Percentiles rank a stretch among this genome's conserved stretches.
Evolutionary conservation across 148 eudicot species (phyloP).

Genomic region (Simmondsia chinensis): DNA sequence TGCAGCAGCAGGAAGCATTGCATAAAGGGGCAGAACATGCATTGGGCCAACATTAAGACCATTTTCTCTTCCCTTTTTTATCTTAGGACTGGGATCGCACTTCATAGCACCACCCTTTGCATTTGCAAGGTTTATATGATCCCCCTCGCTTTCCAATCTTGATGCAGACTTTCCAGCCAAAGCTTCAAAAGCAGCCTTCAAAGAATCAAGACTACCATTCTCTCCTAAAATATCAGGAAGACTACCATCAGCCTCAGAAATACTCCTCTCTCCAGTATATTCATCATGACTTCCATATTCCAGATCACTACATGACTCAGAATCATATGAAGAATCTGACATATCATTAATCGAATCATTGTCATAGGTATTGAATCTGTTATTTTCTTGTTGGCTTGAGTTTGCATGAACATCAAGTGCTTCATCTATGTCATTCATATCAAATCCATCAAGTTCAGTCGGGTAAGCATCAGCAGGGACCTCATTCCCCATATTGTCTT

Average conservation of each 20-base stretch:
- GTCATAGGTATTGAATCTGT: conserved; percentile 47
- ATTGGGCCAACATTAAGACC: conserved; percentile 39
- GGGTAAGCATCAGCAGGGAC: conserved; percentile 10
- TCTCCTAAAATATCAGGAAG: conserved; percentile 20
- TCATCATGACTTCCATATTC: conserved; percentile 35
- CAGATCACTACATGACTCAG: conserved; percentile 52
- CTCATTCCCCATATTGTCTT: conserved; percentile 16
- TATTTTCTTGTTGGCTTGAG: conserved; percentile 31
- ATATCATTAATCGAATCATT: conserved; percentile 39
- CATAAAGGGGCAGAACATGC: conserved; percentile 80
- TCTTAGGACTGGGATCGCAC: conserved; percentile 2
- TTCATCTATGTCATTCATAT: conserved; percentile 59
- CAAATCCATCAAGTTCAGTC: conserved; percentile 32
- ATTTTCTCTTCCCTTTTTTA: conserved; percentile 12
- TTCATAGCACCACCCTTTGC: conserved; percentile 14
- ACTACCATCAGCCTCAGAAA: conserved; percentile 14
- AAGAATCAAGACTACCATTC: conserved; percentile 30
- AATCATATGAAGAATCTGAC: conserved; percentile 31
- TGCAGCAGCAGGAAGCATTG: conserved; percentile 84
- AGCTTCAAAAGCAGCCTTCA: conserved; percentile 72
- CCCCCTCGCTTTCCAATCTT: conserved; percentile 13
- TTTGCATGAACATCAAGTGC: conserved; percentile 48
- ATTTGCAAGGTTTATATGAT: conserved; percentile 7
- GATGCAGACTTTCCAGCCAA: conserved; percentile 38
- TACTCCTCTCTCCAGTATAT: conserved; percentile 13